These are phyloP conservation scores for Psilocybe cubensis DNA, from an alignment of 768 basidiomycete species.

Conservation along the genomic window DNA sequence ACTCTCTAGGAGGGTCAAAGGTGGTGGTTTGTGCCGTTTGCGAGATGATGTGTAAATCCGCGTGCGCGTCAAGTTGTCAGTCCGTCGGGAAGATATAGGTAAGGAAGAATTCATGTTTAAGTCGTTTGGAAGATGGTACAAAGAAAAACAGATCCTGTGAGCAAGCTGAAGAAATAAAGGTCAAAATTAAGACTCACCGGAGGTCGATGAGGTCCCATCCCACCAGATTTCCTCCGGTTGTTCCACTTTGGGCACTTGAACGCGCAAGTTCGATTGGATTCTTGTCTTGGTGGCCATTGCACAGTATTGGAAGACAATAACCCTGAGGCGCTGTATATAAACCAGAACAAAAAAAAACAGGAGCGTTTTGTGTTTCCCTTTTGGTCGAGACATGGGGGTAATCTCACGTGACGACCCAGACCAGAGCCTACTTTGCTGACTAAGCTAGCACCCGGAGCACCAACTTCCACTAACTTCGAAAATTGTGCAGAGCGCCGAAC, in stretches of 20 bases:
- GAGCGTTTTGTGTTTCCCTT: not conserved
- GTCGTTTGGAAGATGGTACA: slow-evolving; percentile 1
- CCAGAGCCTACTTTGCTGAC: not conserved
- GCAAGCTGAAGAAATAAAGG: not conserved
- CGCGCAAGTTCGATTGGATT: slow-evolving; percentile 16
- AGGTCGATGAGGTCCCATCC: slow-evolving; percentile 22
- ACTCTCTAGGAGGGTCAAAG: slow-evolving; percentile 21
- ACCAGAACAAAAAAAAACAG: slow-evolving; percentile 1
- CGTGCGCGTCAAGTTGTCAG: not conserved
- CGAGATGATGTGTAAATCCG: slow-evolving; percentile 4
- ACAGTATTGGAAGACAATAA: slow-evolving; percentile 19
- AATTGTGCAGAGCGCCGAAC: not conserved
- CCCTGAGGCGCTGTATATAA: slow-evolving; percentile 1
- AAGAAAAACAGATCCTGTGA: slow-evolving; percentile 9
- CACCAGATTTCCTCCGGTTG: slow-evolving; percentile 25
- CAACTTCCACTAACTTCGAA: not conserved
- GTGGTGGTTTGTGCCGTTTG: slow-evolving; percentile 15
- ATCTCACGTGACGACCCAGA: slow-evolving; percentile 4
- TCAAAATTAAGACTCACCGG: slow-evolving; percentile 14
- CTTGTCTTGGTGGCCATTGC: slow-evolving; percentile 21
- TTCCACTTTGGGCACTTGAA: slow-evolving; percentile 12
- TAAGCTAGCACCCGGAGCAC: not conserved
- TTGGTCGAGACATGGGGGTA: not conserved
- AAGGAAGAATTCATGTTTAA: too few relatives aligned
- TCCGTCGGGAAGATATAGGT: not conserved